Evolutionary conservation across 495 filamentous ascomycete species (phyloP).

Genomic region (Hyaloscypha hepaticicola): DNA sequence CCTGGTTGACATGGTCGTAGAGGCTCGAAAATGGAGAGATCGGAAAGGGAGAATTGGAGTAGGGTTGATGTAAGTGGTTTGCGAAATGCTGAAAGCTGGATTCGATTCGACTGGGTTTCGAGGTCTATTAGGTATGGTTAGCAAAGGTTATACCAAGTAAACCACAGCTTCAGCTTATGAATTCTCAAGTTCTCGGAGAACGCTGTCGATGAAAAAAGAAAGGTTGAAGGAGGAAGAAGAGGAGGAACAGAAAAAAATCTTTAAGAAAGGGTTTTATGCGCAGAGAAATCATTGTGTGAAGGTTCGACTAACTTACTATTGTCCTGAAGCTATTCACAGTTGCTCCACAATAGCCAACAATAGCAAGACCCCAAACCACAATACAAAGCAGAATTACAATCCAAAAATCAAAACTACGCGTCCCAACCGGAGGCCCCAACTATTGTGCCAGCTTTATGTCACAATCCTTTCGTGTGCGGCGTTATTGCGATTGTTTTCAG

Average conservation of each 20-base stretch:
- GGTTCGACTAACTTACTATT: conserved; percentile 22
- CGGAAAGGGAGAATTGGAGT: neutral
- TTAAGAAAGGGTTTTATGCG: neutral
- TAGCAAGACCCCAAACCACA: conserved; percentile 15
- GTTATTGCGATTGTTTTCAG: conserved; percentile 3
- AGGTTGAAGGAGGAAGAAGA: neutral
- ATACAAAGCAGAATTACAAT: neutral
- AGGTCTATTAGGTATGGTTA: neutral
- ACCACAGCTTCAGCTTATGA: conserved; percentile 1
- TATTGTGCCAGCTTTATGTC: conserved; percentile 6
- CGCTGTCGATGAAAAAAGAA: neutral
- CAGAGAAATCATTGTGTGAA: neutral
- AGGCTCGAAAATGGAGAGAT: neutral
- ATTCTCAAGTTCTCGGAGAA: too few relatives aligned
- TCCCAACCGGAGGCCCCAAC: neutral
- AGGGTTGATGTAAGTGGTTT: too few relatives aligned
- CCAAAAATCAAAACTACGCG: conserved; percentile 16
- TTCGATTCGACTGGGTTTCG: neutral
- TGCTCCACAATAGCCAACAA: conserved; percentile 1
- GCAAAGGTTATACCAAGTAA: neutral
- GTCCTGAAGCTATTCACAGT: conserved; percentile 22
- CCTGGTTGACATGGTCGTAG: conserved; percentile 33
- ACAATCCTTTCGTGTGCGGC: conserved; percentile 2
- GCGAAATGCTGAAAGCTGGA: neutral
- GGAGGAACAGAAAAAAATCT: neutral